phyloP scores from a whole-genome alignment of 768 basidiomycete genomes.

The Termitomyces sp. region DNA sequence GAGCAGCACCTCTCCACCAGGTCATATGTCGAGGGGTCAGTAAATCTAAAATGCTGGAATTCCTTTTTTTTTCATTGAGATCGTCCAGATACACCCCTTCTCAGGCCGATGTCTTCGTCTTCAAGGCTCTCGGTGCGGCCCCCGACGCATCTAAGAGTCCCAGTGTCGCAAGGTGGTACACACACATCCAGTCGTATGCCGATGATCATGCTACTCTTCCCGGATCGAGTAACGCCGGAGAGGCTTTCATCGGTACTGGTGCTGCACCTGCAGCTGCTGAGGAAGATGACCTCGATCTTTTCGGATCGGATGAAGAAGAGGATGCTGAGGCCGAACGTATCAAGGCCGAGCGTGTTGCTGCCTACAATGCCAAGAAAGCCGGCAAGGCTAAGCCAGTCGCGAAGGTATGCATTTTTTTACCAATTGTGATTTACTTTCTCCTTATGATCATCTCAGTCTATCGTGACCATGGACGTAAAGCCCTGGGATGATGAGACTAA shows the following conservation, averaged over 20 bases:
- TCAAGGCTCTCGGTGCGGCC: slow-evolving; percentile 68
- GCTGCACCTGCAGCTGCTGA: slow-evolving; percentile 41
- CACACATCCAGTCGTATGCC: slow-evolving; percentile 84
- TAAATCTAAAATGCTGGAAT: neutral
- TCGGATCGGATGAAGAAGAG: slow-evolving; percentile 79
- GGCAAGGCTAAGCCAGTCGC: slow-evolving; percentile 82
- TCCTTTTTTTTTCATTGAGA: slow-evolving; percentile 11
- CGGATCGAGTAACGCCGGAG: slow-evolving; percentile 80
- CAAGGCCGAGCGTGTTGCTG: slow-evolving; percentile 91
- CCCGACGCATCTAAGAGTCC: slow-evolving; percentile 65
- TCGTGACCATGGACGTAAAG: slow-evolving; percentile 97
- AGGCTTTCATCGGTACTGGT: slow-evolving; percentile 55
- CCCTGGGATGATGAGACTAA: slow-evolving; percentile 99
- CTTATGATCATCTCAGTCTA: slow-evolving; percentile 53
- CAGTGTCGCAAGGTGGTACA: slow-evolving; percentile 87
- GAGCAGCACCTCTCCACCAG: slow-evolving; percentile 83
- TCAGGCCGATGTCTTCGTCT: slow-evolving; percentile 91
- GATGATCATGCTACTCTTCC: slow-evolving; percentile 74
- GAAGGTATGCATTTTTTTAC: slow-evolving; percentile 48
- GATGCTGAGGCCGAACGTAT: slow-evolving; percentile 82
- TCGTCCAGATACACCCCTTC: slow-evolving; percentile 76
- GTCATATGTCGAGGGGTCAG: slow-evolving; percentile 92
- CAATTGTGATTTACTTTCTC: neutral
- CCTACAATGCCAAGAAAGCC: slow-evolving; percentile 92
- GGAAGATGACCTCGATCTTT: slow-evolving; percentile 81